Percentiles rank a stretch among this genome's conserved stretches.
phyloP scores from a whole-genome alignment of 2,329 filamentous ascomycete genomes.

The Trichoderma breve region DNA sequence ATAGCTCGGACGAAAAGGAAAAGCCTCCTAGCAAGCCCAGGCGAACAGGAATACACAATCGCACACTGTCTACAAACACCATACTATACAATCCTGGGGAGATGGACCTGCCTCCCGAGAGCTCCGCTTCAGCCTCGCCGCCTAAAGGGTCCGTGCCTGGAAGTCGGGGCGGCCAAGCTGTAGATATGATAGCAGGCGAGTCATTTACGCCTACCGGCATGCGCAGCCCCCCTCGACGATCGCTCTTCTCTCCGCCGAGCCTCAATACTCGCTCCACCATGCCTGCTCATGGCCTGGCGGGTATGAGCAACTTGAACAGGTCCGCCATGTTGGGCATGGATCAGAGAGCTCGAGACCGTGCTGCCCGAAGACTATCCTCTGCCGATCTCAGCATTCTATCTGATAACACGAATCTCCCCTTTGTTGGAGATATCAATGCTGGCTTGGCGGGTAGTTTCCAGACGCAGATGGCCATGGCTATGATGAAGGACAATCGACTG shows the following conservation, averaged over 20 bases:
- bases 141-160: constrained; percentile 31
- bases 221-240: constrained; percentile 48
- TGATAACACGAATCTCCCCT: constrained; percentile 58
- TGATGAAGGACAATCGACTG: constrained; percentile 56
- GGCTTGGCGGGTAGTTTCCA: constrained; percentile 73
- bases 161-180: constrained; percentile 28
- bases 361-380: constrained; percentile 53
- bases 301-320: constrained; percentile 36
- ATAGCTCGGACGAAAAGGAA: constrained; percentile 32
- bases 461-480: constrained; percentile 74
- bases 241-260: constrained; percentile 40
- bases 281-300: constrained; percentile 40
- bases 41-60: constrained; percentile 56
- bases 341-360: constrained; percentile 40
- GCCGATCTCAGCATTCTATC: constrained; percentile 73
- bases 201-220: constrained; percentile 38
- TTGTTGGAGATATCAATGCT: constrained; percentile 58
- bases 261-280: constrained; percentile 55
- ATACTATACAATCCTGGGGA: constrained; percentile 76
- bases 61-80: constrained; percentile 77
- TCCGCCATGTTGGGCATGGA: constrained; percentile 53
- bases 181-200: constrained; percentile 31
- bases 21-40: constrained; percentile 34
- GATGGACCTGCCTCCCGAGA: constrained; percentile 34
- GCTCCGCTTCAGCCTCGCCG: constrained; percentile 46